phyloP scores from a whole-genome alignment of 2,329 filamentous ascomycete species.

The Microcera coccophila region DNA sequence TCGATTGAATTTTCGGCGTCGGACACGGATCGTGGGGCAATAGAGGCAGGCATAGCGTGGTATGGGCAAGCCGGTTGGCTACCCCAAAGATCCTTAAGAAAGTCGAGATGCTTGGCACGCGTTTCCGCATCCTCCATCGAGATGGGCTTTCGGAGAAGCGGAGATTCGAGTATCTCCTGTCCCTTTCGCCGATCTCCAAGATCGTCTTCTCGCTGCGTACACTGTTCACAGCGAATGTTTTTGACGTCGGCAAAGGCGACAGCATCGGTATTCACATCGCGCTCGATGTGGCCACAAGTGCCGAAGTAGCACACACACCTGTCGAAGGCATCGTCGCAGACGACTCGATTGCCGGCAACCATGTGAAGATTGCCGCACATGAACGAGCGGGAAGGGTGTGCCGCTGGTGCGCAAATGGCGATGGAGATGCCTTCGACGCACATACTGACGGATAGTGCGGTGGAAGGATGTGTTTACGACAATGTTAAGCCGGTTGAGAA shows the following conservation, averaged over 20 bases:
- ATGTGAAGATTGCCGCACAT: slow-evolving; percentile 25
- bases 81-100: slow-evolving; percentile 10
- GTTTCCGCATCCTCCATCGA: not conserved
- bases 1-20: no score
- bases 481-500: no score
- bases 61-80: slow-evolving; percentile 8
- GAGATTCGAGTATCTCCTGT: slow-evolving; percentile 14
- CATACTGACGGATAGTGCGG: slow-evolving; percentile 13
- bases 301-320: slow-evolving; percentile 23
- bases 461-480: not conserved
- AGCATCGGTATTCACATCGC: not conserved
- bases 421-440: slow-evolving; percentile 20
- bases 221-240: slow-evolving; percentile 14
- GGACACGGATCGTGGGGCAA: no score
- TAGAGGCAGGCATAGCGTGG: no score
- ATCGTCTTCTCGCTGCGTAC: slow-evolving; percentile 15
- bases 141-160: slow-evolving; percentile 10
- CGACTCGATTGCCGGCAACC: slow-evolving; percentile 8
- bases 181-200: slow-evolving; percentile 9
- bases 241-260: slow-evolving; percentile 8
- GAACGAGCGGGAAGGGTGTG: slow-evolving; percentile 1
- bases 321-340: slow-evolving; percentile 14
- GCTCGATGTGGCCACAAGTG: slow-evolving; percentile 17
- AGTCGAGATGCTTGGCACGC: not conserved
- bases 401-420: slow-evolving; percentile 19